phyloP scores from a whole-genome alignment of 2,329 filamentous ascomycete species.

The Ophiostoma sp. region DNA sequence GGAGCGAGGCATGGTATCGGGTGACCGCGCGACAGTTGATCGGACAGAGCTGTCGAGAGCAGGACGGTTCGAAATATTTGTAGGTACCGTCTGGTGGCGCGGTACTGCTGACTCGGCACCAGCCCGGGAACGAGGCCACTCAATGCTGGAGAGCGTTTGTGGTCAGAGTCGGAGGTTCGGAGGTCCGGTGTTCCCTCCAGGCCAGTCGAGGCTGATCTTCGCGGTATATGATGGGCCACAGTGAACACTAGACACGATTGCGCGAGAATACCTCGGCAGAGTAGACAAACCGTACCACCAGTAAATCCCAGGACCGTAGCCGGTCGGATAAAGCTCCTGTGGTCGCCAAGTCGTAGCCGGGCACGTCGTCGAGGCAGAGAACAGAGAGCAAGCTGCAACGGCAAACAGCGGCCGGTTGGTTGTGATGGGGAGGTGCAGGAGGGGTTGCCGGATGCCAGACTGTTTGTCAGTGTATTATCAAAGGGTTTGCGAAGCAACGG shows the following conservation, averaged over 20 bases:
- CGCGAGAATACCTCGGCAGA: not conserved
- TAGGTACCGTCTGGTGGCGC: not conserved
- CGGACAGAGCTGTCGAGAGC: not conserved
- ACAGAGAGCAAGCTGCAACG: not conserved
- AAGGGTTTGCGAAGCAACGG: not conserved
- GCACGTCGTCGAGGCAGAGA: not conserved
- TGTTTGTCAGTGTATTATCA: not conserved
- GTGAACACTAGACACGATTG: not conserved
- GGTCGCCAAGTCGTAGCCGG: not conserved
- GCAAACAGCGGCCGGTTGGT: not conserved
- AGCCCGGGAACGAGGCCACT: not conserved
- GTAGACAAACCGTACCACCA: not conserved
- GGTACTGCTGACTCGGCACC: not conserved
- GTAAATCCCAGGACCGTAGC: not conserved
- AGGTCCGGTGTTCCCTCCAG: not conserved
- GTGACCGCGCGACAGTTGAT: not conserved
- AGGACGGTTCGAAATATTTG: not conserved
- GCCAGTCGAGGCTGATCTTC: not conserved
- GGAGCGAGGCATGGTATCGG: slow-evolving; percentile 37
- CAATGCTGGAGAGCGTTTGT: not conserved
- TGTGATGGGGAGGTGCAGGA: not conserved
- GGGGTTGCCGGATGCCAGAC: not conserved
- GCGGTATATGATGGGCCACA: not conserved
- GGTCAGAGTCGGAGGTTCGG: not conserved
- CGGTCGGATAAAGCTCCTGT: not conserved